A percentile compares a stretch with the other conserved stretches of the same genome.
phyloP scores from a whole-genome alignment of 352 stramenopile species.

The Globisporangium recalcitrans region DNA sequence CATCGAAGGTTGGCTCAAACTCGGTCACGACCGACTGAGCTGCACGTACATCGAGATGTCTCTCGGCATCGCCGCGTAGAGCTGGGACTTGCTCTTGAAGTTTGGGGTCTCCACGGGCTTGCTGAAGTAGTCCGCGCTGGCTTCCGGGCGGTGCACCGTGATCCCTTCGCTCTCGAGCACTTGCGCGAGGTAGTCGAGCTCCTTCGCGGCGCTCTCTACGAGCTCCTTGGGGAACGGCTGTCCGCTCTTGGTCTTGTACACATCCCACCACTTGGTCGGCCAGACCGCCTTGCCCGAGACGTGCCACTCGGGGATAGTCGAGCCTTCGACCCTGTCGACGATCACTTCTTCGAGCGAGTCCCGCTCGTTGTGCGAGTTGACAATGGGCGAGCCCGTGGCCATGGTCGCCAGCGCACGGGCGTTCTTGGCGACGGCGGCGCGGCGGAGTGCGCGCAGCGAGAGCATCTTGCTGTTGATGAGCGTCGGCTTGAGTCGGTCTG shows the following conservation, averaged over 20 bases:
- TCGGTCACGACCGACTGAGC: conserved; percentile 79
- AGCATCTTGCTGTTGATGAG: conserved; percentile 6
- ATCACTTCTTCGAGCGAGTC: conserved; percentile 90
- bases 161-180: conserved; percentile 84
- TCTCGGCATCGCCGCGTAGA: conserved; percentile 87
- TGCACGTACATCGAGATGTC: conserved; percentile 57
- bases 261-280: conserved; percentile 86
- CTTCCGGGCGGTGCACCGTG: conserved; percentile 76
- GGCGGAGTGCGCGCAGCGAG: conserved; percentile 8
- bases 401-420: conserved; percentile 18
- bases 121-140: conserved; percentile 61
- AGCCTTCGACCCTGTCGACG: conserved; percentile 81
- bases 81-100: conserved; percentile 76
- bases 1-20: conserved; percentile 87
- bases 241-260: conserved; percentile 85
- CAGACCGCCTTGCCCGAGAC: conserved; percentile 87
- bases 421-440: not conserved
- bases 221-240: conserved; percentile 76
- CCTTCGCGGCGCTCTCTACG: conserved; percentile 62
- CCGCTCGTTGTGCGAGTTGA: conserved; percentile 91
- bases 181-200: conserved; percentile 84
- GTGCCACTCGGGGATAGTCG: conserved; percentile 90
- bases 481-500: not conserved
- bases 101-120: conserved; percentile 75
- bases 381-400: conserved; percentile 38